Percentiles rank a stretch among this genome's conserved stretches.
These are phyloP conservation scores for Mycosphaerella arachidis DNA, from an alignment of 2,329 filamentous ascomycete species.

Conservation along the genomic window DNA sequence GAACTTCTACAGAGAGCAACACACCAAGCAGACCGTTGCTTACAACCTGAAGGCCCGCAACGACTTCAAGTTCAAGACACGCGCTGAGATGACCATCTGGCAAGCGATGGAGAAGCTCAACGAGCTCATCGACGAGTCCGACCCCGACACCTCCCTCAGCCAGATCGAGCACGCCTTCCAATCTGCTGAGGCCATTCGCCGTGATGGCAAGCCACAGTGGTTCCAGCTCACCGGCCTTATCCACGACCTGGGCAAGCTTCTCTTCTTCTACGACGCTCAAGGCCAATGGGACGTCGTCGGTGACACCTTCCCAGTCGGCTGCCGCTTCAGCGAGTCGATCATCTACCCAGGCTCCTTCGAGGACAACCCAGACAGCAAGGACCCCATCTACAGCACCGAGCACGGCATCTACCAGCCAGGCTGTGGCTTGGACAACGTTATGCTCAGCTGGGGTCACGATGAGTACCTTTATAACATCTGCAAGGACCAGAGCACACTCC, in stretches of 20 bases:
- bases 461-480: constrained; percentile 84
- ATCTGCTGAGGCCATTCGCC: constrained; percentile 81
- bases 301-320: constrained; percentile 76
- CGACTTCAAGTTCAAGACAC: constrained; percentile 61
- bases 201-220: constrained; percentile 77
- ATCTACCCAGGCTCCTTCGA: constrained; percentile 76
- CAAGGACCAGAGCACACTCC: constrained; percentile 75
- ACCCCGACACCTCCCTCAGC: constrained; percentile 80
- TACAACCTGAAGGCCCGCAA: constrained; percentile 81
- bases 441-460: constrained; percentile 87
- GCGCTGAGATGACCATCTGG: constrained; percentile 80
- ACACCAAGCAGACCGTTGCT: constrained; percentile 68
- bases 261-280: constrained; percentile 75
- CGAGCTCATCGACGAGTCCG: constrained; percentile 83
- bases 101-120: constrained; percentile 90
- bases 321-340: constrained; percentile 68
- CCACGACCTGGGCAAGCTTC: constrained; percentile 74
- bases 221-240: constrained; percentile 75
- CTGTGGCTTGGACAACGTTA: constrained; percentile 80
- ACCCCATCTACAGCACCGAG: constrained; percentile 70
- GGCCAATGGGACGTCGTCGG: constrained; percentile 94
- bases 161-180: constrained; percentile 90
- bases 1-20: constrained; percentile 73
- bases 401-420: constrained; percentile 74
- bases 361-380: constrained; percentile 66